phyloP scores from a whole-genome alignment of 805 yeast species.

The Myxozyma neotropica region DNA sequence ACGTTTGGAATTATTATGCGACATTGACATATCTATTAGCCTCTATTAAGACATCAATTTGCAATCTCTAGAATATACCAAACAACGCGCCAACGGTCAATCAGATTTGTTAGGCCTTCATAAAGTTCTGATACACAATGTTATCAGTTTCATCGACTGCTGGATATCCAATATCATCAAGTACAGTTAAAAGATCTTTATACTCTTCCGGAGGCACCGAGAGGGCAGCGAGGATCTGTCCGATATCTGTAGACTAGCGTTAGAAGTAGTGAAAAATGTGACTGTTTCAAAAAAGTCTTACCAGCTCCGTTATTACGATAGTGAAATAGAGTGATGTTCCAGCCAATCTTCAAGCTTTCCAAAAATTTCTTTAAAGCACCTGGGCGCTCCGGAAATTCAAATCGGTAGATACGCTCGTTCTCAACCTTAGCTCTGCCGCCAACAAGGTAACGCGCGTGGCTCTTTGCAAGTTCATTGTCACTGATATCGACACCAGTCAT shows the following conservation, averaged over 20 bases:
- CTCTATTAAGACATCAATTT: not conserved
- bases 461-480: conserved; percentile 90
- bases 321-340: conserved; percentile 95
- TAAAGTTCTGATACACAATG: conserved; percentile 78
- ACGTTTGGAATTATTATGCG: too few relatives aligned
- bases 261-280: not conserved
- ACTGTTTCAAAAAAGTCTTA: conserved; percentile 1
- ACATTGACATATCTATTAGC: too few relatives aligned
- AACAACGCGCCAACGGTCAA: too few relatives aligned
- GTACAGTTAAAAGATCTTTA: conserved; percentile 65
- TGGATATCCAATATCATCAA: conserved; percentile 72
- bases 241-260: conserved; percentile 58
- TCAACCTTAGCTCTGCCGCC: conserved; percentile 82
- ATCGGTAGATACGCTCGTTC: conserved; percentile 76
- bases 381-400: conserved; percentile 97
- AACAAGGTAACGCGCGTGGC: conserved; percentile 93
- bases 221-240: conserved; percentile 88
- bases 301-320: conserved; percentile 91
- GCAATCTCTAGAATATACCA: too few relatives aligned
- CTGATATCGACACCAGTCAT: conserved; percentile 82
- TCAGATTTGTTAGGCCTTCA: conserved; percentile 39
- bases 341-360: conserved; percentile 65
- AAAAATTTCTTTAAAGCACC: conserved; percentile 87
- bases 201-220: conserved; percentile 75
- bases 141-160: conserved; percentile 83